Evolutionary conservation across 257 asterid genomes (phyloP).

Genomic region (Scutellaria minor): DNA sequence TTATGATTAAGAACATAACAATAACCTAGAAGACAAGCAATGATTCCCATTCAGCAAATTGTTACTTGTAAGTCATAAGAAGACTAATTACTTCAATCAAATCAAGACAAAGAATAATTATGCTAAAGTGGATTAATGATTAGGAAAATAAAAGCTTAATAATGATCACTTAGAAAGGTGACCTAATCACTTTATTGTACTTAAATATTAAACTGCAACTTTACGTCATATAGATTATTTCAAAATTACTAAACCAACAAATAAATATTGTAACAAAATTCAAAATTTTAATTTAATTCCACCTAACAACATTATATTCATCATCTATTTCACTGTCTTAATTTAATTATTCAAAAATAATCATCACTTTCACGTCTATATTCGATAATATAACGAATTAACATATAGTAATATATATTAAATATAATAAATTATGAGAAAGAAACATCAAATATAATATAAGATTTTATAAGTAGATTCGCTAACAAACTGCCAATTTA

Average conservation of each 20-base stretch:
- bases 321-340: no score
- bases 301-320: no score
- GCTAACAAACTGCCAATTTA: no score
- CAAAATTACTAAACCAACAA: neutral
- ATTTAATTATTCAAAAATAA: no score
- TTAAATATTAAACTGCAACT: neutral
- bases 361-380: no score
- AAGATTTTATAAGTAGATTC: no score
- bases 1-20: neutral
- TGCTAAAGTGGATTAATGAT: slow-evolving; percentile 13
- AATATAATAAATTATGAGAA: no score
- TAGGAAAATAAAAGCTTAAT: neutral
- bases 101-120: slow-evolving; percentile 14
- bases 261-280: no score
- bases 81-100: neutral
- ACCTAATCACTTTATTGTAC: neutral
- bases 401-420: no score
- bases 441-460: no score
- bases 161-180: neutral
- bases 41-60: slow-evolving; percentile 8
- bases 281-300: no score
- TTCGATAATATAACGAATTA: no score
- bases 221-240: neutral
- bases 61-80: neutral
- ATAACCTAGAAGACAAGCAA: slow-evolving; percentile 4